Conservation (phyloP, 441 rosid species). For the Populus hybrid region DNA sequence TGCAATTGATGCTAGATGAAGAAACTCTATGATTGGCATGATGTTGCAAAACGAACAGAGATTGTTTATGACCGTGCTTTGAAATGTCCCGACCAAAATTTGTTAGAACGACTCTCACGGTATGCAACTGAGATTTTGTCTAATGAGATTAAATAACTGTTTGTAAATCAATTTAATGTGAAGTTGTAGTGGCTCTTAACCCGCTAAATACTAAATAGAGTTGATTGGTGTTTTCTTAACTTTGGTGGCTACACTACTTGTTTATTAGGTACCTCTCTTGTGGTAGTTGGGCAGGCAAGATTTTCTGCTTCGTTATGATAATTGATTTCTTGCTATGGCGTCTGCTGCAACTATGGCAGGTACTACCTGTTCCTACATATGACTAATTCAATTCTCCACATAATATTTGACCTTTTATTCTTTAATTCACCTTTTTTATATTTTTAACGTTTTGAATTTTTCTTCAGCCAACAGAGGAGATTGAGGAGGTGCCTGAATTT, state of each 20-base stretch:
- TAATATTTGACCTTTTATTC: background rate
- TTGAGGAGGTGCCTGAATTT: constrained; percentile 68
- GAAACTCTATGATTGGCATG: constrained; percentile 92
- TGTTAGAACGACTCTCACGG: constrained; percentile 67
- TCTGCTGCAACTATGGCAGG: constrained; percentile 66
- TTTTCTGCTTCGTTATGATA: constrained; percentile 91
- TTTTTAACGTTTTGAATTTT: background rate
- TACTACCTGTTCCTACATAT: constrained; percentile 9
- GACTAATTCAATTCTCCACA: background rate
- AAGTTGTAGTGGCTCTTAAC: background rate
- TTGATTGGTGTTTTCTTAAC: background rate
- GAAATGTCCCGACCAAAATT: constrained; percentile 60
- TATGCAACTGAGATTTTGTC: constrained; percentile 25
- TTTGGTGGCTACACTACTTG: background rate
- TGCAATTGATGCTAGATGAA: constrained; percentile 52
- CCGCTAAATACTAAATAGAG: too few relatives aligned
- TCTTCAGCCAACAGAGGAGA: constrained; percentile 65
- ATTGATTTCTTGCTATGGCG: constrained; percentile 76
- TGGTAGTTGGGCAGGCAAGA: constrained; percentile 97
- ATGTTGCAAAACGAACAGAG: constrained; percentile 93
- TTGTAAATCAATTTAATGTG: background rate
- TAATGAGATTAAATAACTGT: background rate
- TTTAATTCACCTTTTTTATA: background rate
- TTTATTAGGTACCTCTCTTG: constrained; percentile 70
- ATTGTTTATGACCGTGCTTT: constrained; percentile 81